Evolutionary conservation across 2,329 filamentous ascomycete genomes (phyloP).

Genomic region (Arthrobotrys iridis): DNA sequence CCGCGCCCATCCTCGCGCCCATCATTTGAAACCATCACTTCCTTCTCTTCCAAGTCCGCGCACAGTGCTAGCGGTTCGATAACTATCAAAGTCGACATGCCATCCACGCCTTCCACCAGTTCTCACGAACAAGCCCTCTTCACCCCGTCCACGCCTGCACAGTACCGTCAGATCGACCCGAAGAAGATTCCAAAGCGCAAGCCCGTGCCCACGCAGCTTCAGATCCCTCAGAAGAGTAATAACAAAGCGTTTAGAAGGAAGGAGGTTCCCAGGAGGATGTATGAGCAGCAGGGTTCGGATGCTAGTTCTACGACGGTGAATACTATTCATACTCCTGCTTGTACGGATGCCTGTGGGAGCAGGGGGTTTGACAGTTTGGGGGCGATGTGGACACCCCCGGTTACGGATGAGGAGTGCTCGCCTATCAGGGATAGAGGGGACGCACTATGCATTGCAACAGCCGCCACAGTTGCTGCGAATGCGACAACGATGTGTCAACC

Average conservation of each 20-base stretch:
- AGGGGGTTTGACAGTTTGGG: constrained; percentile 9
- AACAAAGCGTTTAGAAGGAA: constrained; percentile 46
- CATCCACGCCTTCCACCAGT: constrained; percentile 16
- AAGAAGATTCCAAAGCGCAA: constrained; percentile 52
- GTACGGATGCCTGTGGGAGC: background rate
- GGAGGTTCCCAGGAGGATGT: constrained; percentile 42
- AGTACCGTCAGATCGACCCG: constrained; percentile 45
- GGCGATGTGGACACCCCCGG: constrained; percentile 39
- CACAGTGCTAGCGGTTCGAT: constrained; percentile 21
- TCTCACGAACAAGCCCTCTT: background rate
- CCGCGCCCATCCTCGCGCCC: background rate
- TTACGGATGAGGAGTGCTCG: constrained; percentile 46
- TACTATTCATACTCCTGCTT: constrained; percentile 1
- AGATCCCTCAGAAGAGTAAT: constrained; percentile 31
- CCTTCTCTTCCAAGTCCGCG: background rate
- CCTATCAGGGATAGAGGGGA: constrained; percentile 18
- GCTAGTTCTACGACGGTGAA: constrained; percentile 24
- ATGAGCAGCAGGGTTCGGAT: constrained; percentile 19
- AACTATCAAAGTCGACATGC: constrained; percentile 44
- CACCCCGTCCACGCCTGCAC: constrained; percentile 2
- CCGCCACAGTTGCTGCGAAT: background rate
- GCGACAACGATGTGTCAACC: constrained; percentile 23
- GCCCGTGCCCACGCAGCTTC: constrained; percentile 32
- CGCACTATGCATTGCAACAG: background rate
- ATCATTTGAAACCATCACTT: constrained; percentile 37